phyloP scores from a whole-genome alignment of 306 rosid genomes.

The Pyrus communis region DNA sequence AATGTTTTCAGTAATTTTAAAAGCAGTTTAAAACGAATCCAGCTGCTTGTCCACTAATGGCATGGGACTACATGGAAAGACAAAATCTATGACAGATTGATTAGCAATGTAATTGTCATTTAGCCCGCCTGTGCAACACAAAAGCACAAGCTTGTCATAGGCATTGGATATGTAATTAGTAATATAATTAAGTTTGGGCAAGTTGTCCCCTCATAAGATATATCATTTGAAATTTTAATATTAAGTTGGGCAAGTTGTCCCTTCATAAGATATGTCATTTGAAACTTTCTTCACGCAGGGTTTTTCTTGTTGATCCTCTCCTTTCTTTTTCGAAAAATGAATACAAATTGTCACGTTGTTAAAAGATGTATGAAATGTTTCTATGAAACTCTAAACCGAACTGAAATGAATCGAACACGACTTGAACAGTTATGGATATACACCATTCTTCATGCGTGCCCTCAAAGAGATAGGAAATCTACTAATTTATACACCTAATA shows the following conservation, averaged over 20 bases:
- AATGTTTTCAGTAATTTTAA: no score
- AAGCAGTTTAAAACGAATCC: no score
- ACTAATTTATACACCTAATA: no score
- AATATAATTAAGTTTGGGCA: background rate
- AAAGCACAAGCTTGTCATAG: background rate
- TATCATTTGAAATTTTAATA: background rate
- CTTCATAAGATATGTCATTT: background rate
- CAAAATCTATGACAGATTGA: background rate
- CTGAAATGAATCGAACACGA: background rate
- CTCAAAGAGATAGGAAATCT: background rate
- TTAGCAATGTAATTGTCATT: constrained; percentile 1
- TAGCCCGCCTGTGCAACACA: constrained; percentile 8
- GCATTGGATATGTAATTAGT: background rate
- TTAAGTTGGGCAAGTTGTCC: background rate
- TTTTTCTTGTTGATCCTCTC: background rate
- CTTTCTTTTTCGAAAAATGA: background rate
- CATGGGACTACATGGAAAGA: background rate
- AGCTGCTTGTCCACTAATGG: constrained; percentile 1
- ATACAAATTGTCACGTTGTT: background rate
- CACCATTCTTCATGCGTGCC: background rate
- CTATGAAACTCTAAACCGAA: background rate
- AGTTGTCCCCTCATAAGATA: background rate
- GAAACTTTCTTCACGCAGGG: background rate
- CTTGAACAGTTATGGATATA: background rate
- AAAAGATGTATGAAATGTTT: background rate